A percentile compares a stretch with the other conserved stretches of the same genome.
phyloP scores from a whole-genome alignment of 805 yeast species.

The Naumovozyma baii region DNA sequence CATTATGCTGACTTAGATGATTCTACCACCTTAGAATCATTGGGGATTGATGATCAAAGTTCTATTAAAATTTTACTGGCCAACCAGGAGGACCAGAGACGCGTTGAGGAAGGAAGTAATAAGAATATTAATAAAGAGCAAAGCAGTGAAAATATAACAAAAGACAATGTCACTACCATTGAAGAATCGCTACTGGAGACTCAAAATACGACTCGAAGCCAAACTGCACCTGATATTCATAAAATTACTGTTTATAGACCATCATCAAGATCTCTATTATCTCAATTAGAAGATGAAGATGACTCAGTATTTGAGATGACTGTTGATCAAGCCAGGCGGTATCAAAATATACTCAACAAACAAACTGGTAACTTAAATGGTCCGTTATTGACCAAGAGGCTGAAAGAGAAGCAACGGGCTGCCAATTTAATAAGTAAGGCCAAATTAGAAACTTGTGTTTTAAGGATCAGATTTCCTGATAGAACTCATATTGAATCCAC shows the following conservation, averaged over 20 bases:
- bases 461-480: constrained; percentile 54
- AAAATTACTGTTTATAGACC: constrained; percentile 19
- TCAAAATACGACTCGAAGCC: too few species aligned
- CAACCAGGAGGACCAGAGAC: not conserved
- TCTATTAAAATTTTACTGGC: constrained; percentile 2
- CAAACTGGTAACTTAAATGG: constrained; percentile 33
- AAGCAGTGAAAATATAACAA: not conserved
- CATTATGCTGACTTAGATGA: constrained; percentile 7
- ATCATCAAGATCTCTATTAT: constrained; percentile 6
- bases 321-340: constrained; percentile 43
- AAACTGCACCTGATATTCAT: constrained; percentile 12
- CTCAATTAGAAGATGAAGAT: constrained; percentile 22
- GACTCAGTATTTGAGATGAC: constrained; percentile 37
- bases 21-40: constrained; percentile 7
- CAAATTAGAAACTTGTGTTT: constrained; percentile 27
- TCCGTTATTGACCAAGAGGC: constrained; percentile 35
- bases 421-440: constrained; percentile 18
- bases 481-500: constrained; percentile 40
- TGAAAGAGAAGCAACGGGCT: constrained; percentile 31
- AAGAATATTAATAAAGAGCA: not conserved
- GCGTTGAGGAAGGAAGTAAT: not conserved
- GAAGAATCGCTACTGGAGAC: too few species aligned
- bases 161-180: too few species aligned
- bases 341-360: constrained; percentile 40
- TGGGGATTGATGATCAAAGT: constrained; percentile 14